A percentile compares a stretch with the other conserved stretches of the same genome.
Evolutionary conservation across 2,329 filamentous ascomycete genomes (phyloP).

Genomic region (Bertia moriformis): DNA sequence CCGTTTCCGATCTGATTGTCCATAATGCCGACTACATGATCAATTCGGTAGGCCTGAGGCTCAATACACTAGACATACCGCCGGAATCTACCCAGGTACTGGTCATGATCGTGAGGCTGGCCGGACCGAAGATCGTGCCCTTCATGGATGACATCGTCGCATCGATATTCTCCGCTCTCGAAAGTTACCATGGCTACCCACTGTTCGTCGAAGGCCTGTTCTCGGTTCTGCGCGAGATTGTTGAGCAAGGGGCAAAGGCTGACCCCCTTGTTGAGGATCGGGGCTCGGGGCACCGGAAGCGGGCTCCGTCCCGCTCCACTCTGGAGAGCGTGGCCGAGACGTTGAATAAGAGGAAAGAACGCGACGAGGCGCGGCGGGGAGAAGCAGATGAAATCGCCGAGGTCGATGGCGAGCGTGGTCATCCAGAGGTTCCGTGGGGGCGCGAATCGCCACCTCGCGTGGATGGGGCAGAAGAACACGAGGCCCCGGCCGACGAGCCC

Average conservation of each 20-base stretch:
- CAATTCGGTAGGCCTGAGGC: conserved; percentile 74
- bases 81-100: conserved; percentile 82
- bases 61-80: conserved; percentile 85
- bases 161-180: conserved; percentile 82
- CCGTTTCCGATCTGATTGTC: conserved; percentile 66
- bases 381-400: conserved; percentile 5
- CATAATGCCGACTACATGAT: conserved; percentile 93
- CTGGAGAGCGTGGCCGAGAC: conserved; percentile 35
- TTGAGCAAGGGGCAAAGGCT: conserved; percentile 62
- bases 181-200: conserved; percentile 88
- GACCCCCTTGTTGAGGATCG: conserved; percentile 27
- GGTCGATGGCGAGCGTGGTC: conserved; percentile 9
- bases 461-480: conserved; percentile 17
- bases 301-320: conserved; percentile 12
- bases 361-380: conserved; percentile 12
- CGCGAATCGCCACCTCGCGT: conserved; percentile 19
- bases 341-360: conserved; percentile 46
- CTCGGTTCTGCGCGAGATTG: conserved; percentile 65
- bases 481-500: conserved; percentile 16
- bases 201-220: conserved; percentile 76
- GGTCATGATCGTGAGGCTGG: conserved; percentile 83
- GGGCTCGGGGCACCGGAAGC: conserved; percentile 26
- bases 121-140: conserved; percentile 67
- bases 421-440: conserved; percentile 16
- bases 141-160: conserved; percentile 84